Evolutionary conservation across 2,329 filamentous ascomycete genomes (phyloP).

Genomic region (Gremmenia infestans): DNA sequence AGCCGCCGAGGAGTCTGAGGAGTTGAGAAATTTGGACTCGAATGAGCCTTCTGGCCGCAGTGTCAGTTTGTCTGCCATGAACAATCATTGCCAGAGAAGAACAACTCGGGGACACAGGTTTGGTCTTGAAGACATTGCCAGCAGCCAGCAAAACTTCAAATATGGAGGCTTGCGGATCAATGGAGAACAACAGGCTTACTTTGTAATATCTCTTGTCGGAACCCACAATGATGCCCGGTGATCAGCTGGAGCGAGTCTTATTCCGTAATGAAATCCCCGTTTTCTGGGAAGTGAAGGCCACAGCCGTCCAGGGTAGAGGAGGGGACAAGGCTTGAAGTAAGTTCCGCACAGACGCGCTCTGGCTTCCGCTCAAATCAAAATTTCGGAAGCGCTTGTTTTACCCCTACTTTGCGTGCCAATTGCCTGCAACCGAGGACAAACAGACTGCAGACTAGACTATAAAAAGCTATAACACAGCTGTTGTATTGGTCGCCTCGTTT

Average conservation of each 20-base stretch:
- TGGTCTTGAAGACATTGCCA: slow-evolving; percentile 10
- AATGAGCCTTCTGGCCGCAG: slow-evolving; percentile 26
- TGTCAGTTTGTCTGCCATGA: slow-evolving; percentile 30
- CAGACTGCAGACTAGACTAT: neutral
- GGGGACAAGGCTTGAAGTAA: neutral
- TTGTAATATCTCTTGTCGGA: slow-evolving; percentile 17
- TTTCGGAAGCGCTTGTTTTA: neutral
- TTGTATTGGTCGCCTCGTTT: neutral
- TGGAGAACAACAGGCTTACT: slow-evolving; percentile 8
- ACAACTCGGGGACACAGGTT: slow-evolving; percentile 1
- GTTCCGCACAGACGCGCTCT: slow-evolving; percentile 13
- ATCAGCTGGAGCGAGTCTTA: slow-evolving; percentile 3
- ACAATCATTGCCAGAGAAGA: slow-evolving; percentile 24
- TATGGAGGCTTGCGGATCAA: slow-evolving; percentile 6
- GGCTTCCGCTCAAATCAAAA: neutral
- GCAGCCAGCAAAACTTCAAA: slow-evolving; percentile 9
- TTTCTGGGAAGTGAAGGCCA: neutral
- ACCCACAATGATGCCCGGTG: slow-evolving; percentile 14
- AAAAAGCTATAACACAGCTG: neutral
- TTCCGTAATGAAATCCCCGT: slow-evolving; percentile 5
- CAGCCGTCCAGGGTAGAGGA: slow-evolving; percentile 1
- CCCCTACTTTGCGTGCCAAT: neutral
- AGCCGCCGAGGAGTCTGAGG: slow-evolving; percentile 19
- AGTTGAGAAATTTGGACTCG: slow-evolving; percentile 24
- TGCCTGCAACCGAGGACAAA: neutral